Conservation (phyloP, 164 flowering plant species). For the Chimonanthus praecox region DNA sequence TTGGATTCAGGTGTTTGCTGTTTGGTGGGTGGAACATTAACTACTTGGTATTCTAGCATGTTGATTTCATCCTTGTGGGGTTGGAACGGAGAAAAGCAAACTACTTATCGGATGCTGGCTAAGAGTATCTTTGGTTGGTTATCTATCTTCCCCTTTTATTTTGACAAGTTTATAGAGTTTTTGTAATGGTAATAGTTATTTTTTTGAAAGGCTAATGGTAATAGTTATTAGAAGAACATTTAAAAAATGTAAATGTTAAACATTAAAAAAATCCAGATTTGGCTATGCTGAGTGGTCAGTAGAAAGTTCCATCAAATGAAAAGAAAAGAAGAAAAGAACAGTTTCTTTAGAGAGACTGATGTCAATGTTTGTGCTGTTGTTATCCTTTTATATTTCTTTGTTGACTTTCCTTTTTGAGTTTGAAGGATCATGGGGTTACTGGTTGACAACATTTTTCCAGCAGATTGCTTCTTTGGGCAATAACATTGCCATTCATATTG, state of each 20-base stretch:
- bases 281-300: too few species aligned
- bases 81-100: conserved; percentile 54
- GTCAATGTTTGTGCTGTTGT: not conserved
- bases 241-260: too few species aligned
- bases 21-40: conserved; percentile 44
- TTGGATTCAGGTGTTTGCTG: conserved; percentile 38
- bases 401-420: conserved; percentile 5
- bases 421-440: conserved; percentile 61
- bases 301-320: too few species aligned
- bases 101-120: conserved; percentile 47
- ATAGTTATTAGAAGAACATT: too few species aligned
- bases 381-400: conserved; percentile 1
- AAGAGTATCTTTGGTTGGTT: conserved; percentile 50
- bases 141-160: not conserved
- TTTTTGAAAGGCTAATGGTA: not conserved
- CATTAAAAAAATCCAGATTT: too few species aligned
- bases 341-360: not conserved
- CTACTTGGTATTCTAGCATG: conserved; percentile 60
- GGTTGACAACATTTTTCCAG: conserved; percentile 53
- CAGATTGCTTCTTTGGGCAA: conserved; percentile 64
- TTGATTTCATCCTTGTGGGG: conserved; percentile 51
- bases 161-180: not conserved
- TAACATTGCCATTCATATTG: conserved; percentile 64
- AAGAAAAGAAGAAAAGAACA: too few species aligned
- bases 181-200: not conserved